phyloP scores from a whole-genome alignment of 768 basidiomycete species.

The Lactifluus hygrophoroides region DNA sequence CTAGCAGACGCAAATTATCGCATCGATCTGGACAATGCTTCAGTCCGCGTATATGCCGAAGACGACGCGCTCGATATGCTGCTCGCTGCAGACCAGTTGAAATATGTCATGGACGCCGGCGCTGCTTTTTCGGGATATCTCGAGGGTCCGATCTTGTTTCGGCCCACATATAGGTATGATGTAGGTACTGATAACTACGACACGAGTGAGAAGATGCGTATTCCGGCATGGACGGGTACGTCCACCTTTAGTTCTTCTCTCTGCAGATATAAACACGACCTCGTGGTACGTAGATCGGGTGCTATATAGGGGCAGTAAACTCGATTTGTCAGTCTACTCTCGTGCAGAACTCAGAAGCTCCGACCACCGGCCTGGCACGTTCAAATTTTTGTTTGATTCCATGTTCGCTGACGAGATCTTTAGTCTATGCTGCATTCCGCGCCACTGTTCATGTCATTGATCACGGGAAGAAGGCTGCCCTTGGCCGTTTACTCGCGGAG shows the following conservation, averaged over 20 bases:
- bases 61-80: conserved; percentile 64
- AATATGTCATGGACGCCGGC: conserved; percentile 59
- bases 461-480: conserved; percentile 55
- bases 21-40: conserved; percentile 77
- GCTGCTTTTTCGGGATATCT: conserved; percentile 74
- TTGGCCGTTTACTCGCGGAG: conserved; percentile 62
- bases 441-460: conserved; percentile 76
- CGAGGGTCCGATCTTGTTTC: conserved; percentile 87
- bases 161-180: conserved; percentile 92
- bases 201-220: conserved; percentile 90
- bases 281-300: conserved; percentile 66
- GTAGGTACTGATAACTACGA: conserved; percentile 81
- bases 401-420: neutral
- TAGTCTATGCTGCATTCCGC: conserved; percentile 81
- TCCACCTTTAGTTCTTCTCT: neutral
- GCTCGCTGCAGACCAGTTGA: conserved; percentile 82
- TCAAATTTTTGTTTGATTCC: neutral
- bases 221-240: conserved; percentile 96
- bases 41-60: conserved; percentile 58
- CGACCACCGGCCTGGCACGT: conserved; percentile 85
- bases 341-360: conserved; percentile 84
- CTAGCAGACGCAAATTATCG: conserved; percentile 95
- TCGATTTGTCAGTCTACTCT: conserved; percentile 74
- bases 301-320: conserved; percentile 62
- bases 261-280: conserved; percentile 13